These are phyloP conservation scores for Leersia perrieri DNA, from an alignment of 176 grass and related monocot genomes.

Conservation along the genomic window DNA sequence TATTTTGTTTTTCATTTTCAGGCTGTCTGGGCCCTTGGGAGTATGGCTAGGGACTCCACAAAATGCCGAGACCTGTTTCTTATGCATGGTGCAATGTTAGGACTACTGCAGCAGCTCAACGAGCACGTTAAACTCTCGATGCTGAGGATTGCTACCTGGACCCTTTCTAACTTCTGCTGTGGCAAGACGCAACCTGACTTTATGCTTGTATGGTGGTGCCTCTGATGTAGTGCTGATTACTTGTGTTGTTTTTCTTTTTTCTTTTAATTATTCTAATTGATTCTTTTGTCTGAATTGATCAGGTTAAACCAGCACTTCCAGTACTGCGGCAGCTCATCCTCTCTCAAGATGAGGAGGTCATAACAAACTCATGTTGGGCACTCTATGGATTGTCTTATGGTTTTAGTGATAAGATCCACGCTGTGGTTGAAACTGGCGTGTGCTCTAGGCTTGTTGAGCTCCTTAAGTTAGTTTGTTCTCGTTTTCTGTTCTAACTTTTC, in stretches of 20 bases:
- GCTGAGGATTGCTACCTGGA: slow-evolving; percentile 59
- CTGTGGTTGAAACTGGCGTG: slow-evolving; percentile 54
- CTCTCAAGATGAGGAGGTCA: slow-evolving; percentile 52
- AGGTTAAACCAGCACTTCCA: slow-evolving; percentile 53
- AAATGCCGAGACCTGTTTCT: slow-evolving; percentile 45
- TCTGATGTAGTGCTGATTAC: background rate
- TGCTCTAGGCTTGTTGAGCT: slow-evolving; percentile 65
- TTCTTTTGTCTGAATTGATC: slow-evolving; percentile 1
- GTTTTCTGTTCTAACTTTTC: background rate
- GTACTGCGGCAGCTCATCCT: slow-evolving; percentile 51
- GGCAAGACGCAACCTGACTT: slow-evolving; percentile 47
- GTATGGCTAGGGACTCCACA: slow-evolving; percentile 54
- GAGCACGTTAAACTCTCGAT: slow-evolving; percentile 53
- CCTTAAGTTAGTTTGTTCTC: slow-evolving; percentile 37
- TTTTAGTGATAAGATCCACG: slow-evolving; percentile 45
- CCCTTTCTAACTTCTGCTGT: slow-evolving; percentile 49
- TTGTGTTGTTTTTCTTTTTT: background rate
- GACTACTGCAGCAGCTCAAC: slow-evolving; percentile 42
- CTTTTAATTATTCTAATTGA: too few relatives aligned
- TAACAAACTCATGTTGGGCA: slow-evolving; percentile 58
- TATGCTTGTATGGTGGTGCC: slow-evolving; percentile 43
- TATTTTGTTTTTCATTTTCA: slow-evolving; percentile 33
- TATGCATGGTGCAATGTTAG: slow-evolving; percentile 34
- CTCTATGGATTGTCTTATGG: slow-evolving; percentile 46
- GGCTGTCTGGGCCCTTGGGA: slow-evolving; percentile 69